Conservation (phyloP, 331 rosid species). For the Malus hybrid region DNA sequence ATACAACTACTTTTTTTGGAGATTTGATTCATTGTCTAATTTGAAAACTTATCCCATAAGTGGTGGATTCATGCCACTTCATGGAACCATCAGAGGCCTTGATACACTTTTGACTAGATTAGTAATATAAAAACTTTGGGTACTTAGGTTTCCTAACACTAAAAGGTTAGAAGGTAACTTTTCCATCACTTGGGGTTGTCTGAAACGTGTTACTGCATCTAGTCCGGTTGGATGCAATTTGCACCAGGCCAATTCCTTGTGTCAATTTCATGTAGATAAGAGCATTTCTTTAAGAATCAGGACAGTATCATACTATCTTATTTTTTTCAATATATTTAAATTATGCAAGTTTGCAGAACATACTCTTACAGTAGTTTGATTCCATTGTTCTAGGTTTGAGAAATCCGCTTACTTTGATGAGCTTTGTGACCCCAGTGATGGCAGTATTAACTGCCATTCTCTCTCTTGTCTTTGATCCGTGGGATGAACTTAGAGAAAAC, state of each 20-base stretch:
- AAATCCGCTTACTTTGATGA: conserved; percentile 93
- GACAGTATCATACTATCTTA: neutral
- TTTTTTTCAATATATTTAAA: neutral
- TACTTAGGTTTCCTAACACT: neutral
- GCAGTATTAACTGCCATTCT: conserved; percentile 66
- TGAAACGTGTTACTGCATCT: neutral
- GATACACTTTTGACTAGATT: neutral
- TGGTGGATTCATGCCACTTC: neutral
- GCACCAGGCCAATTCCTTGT: neutral
- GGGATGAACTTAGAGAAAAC: conserved; percentile 63
- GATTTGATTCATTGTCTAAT: neutral
- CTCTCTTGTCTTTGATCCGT: conserved; percentile 81
- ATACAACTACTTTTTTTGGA: neutral
- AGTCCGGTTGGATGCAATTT: neutral
- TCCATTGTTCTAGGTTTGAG: conserved; percentile 64
- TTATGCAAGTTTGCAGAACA: conserved; percentile 8
- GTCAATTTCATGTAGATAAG: neutral
- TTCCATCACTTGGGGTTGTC: neutral
- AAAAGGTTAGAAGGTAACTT: neutral
- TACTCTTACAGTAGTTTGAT: conserved; percentile 3
- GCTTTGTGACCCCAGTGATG: conserved; percentile 93
- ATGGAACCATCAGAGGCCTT: neutral
- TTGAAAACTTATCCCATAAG: neutral
- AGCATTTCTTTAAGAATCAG: neutral
- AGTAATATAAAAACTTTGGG: neutral